Conservation (phyloP, 176 grass and related monocot genomes). For the Alloteropsis semialata region DNA sequence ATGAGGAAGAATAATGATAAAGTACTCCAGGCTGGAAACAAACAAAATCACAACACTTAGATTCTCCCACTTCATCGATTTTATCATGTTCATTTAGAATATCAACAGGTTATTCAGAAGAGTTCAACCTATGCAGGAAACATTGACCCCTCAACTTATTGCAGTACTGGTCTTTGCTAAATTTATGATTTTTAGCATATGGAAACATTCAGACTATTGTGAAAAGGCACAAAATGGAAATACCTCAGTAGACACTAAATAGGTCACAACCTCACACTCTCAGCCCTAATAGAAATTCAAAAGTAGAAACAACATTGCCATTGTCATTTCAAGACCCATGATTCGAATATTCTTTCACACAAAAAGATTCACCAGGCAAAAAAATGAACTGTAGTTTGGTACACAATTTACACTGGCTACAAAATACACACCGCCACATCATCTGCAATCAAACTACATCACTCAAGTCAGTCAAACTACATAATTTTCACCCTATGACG, state of each 20-base stretch:
- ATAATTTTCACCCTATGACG: background rate
- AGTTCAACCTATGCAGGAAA: background rate
- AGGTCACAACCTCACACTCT: background rate
- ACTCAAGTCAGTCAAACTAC: background rate
- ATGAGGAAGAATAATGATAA: background rate
- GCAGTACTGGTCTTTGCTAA: background rate
- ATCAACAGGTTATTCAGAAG: background rate
- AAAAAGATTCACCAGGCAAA: background rate
- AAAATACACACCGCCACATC: background rate
- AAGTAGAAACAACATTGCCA: too few species aligned
- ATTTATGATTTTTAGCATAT: background rate
- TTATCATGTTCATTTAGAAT: background rate
- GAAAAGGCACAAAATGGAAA: background rate
- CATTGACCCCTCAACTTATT: background rate
- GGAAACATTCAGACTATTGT: conserved; percentile 9
- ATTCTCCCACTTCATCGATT: background rate
- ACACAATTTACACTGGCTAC: background rate
- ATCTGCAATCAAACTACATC: background rate
- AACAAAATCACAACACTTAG: background rate
- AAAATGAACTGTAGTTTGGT: background rate
- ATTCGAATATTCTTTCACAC: background rate
- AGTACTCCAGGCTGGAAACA: background rate
- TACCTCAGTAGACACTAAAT: background rate
- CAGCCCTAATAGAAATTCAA: background rate
- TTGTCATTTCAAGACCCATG: background rate